A percentile compares a stretch with the other conserved stretches of the same genome.
Evolutionary conservation across 1,284 basidiomycete species (phyloP).

Genomic region (Cryptococcus depauperatus): DNA sequence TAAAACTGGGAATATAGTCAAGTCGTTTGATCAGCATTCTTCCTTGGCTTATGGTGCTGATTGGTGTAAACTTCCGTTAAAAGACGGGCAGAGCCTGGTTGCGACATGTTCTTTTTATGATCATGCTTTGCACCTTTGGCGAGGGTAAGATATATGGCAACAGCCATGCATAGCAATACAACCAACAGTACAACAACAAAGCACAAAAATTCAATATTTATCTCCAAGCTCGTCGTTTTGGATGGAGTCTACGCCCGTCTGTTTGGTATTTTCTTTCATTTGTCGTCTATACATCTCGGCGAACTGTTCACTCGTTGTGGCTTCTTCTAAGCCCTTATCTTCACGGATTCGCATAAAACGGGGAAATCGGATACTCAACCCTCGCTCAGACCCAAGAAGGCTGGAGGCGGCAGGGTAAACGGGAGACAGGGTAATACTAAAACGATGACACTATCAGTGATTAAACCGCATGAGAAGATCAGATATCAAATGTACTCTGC

Average conservation of each 20-base stretch:
- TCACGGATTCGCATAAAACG: conserved; percentile 50
- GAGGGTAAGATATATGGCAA: conserved; percentile 44
- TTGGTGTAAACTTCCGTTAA: conserved; percentile 59
- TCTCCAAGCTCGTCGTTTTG: not conserved
- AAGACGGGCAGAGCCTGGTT: conserved; percentile 51
- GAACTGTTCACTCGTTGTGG: conserved; percentile 52
- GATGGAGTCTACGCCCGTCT: conserved; percentile 5
- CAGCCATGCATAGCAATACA: not conserved
- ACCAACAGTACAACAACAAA: too few species aligned
- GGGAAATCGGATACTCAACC: conserved; percentile 57
- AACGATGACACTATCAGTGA: not conserved
- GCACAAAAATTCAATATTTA: not conserved
- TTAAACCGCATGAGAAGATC: not conserved
- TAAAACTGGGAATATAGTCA: conserved; percentile 44
- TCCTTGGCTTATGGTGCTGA: conserved; percentile 92
- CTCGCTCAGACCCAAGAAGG: conserved; percentile 58
- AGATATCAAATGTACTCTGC: conserved; percentile 58
- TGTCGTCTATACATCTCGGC: conserved; percentile 62
- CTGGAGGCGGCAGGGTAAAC: conserved; percentile 74
- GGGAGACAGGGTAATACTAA: conserved; percentile 76
- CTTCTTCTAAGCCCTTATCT: conserved; percentile 51
- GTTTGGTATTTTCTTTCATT: conserved; percentile 30
- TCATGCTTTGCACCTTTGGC: conserved; percentile 75
- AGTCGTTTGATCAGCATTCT: conserved; percentile 66
- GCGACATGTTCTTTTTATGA: conserved; percentile 97